These are phyloP conservation scores for Spencermartinsiella ligniputridi DNA, from an alignment of 1,139 yeast genomes.

Conservation along the genomic window DNA sequence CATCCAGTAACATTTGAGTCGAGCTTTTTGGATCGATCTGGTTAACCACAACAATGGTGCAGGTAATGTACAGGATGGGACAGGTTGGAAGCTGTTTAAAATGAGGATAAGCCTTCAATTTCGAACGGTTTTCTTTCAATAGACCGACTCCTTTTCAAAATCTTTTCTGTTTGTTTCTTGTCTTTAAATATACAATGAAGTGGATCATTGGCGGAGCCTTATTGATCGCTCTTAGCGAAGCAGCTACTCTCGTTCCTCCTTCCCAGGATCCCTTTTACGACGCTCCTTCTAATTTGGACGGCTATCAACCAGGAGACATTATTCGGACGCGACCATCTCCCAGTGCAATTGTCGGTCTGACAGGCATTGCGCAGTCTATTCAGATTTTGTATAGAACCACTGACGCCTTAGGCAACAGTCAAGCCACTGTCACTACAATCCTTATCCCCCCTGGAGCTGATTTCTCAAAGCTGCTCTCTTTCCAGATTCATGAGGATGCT, in stretches of 20 bases:
- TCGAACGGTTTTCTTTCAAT: no score
- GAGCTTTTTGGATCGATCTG: no score
- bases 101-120: no score
- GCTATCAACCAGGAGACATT: conserved; percentile 17
- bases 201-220: neutral
- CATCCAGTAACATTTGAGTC: no score
- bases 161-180: no score
- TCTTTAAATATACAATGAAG: neutral
- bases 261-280: conserved; percentile 20
- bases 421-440: conserved; percentile 27
- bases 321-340: conserved; percentile 18
- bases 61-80: no score
- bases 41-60: no score
- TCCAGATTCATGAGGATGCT: conserved; percentile 31
- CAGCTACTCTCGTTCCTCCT: conserved; percentile 7
- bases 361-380: conserved; percentile 16
- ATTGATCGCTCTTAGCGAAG: neutral
- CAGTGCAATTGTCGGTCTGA: conserved; percentile 9
- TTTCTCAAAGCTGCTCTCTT: conserved; percentile 23
- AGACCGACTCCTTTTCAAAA: no score
- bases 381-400: conserved; percentile 23
- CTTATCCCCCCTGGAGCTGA: conserved; percentile 23
- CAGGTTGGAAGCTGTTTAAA: no score
- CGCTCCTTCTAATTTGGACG: conserved; percentile 9
- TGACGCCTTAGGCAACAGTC: conserved; percentile 19